Conservation (phyloP, 441 rosid species). For the Bruguiera hainesii region DNA sequence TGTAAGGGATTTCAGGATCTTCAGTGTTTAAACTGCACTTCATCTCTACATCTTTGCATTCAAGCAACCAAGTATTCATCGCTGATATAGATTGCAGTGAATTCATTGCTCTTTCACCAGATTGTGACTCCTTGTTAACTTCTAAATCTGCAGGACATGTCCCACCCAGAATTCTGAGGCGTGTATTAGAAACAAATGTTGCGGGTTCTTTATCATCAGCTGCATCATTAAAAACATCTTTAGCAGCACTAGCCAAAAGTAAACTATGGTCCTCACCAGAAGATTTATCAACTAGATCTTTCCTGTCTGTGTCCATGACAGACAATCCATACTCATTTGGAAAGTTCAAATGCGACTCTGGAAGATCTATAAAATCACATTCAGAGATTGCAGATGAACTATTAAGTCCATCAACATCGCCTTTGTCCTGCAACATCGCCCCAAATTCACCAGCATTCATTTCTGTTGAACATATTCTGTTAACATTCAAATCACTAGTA, state of each 20-base stretch:
- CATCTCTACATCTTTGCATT: slow-evolving; percentile 42
- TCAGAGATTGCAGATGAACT: slow-evolving; percentile 30
- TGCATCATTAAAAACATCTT: slow-evolving; percentile 28
- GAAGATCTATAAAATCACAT: slow-evolving; percentile 48
- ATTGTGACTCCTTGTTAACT: slow-evolving; percentile 25
- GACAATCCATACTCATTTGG: slow-evolving; percentile 43
- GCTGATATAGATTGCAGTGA: slow-evolving; percentile 28
- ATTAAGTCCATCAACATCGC: slow-evolving; percentile 23
- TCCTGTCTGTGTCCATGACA: slow-evolving; percentile 42
- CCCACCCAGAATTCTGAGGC: slow-evolving; percentile 26
- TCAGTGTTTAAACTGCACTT: slow-evolving; percentile 59
- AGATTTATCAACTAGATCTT: slow-evolving; percentile 54
- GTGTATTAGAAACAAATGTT: slow-evolving; percentile 19
- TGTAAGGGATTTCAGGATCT: slow-evolving; percentile 75
- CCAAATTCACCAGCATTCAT: slow-evolving; percentile 13
- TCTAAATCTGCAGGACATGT: slow-evolving; percentile 23
- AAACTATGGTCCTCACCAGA: slow-evolving; percentile 56
- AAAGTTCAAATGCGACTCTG: slow-evolving; percentile 46
- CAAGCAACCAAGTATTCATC: slow-evolving; percentile 39
- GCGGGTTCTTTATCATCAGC: slow-evolving; percentile 29
- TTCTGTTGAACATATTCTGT: slow-evolving; percentile 19
- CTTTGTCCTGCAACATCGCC: slow-evolving; percentile 26
- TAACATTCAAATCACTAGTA: slow-evolving; percentile 21
- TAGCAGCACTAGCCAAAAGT: slow-evolving; percentile 44
- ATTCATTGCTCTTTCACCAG: slow-evolving; percentile 30